Evolutionary conservation across 73 alveolate genomes (phyloP).

Genomic region (Blepharisma stoltei): DNA sequence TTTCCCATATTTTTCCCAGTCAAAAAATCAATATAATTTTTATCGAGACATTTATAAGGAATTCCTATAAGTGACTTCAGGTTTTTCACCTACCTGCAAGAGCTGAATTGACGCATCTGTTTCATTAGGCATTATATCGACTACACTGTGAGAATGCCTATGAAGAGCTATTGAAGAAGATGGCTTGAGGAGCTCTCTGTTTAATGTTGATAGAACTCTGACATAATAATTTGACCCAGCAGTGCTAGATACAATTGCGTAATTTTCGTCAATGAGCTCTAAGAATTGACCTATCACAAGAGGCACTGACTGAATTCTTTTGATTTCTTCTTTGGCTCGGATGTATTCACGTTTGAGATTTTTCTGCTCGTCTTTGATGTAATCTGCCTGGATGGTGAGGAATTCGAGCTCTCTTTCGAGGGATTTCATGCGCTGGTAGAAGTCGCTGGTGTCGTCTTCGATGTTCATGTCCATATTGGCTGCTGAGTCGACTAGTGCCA

Average conservation of each 20-base stretch:
- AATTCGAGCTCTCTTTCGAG: constrained; percentile 96
- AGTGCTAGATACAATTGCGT: constrained; percentile 96
- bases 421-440: constrained; percentile 85
- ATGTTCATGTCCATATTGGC: not conserved
- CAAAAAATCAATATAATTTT: too few species aligned
- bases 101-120: constrained; percentile 93
- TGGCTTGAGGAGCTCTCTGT: constrained; percentile 96
- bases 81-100: constrained; percentile 96
- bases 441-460: constrained; percentile 58
- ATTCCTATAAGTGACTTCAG: constrained; percentile 99
- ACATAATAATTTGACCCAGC: constrained; percentile 96
- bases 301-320: constrained; percentile 91
- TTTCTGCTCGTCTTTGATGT: constrained; percentile 96
- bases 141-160: constrained; percentile 97
- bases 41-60: constrained; percentile 31
- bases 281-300: constrained; percentile 94
- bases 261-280: constrained; percentile 97
- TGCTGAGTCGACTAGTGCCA: not conserved
- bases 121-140: constrained; percentile 99
- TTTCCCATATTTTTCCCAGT: too few species aligned
- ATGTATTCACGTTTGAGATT: constrained; percentile 94
- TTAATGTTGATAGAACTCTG: constrained; percentile 96
- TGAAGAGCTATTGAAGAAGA: constrained; percentile 98
- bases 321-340: constrained; percentile 96
- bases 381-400: constrained; percentile 94